Conservation (phyloP, 176 grass and related monocot species). For the Triticum urartu region DNA sequence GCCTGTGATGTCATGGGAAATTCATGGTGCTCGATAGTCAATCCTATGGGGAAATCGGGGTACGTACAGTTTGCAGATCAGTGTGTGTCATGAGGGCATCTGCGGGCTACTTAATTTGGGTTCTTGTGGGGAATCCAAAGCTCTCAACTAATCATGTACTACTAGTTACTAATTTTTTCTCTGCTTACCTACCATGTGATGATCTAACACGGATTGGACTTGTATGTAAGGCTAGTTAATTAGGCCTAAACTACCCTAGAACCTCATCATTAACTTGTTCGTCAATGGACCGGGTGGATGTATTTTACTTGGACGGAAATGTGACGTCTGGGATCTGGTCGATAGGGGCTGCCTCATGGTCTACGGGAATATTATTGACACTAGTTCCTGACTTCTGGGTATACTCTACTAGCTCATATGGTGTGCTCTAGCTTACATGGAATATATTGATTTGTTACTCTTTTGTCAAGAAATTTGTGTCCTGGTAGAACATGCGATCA, state of each 20-base stretch:
- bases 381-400: background rate
- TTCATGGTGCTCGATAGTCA: background rate
- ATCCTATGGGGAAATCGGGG: background rate
- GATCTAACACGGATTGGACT: constrained; percentile 33
- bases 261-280: background rate
- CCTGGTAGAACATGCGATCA: background rate
- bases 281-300: background rate
- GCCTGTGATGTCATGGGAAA: background rate
- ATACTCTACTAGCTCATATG: background rate
- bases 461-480: background rate
- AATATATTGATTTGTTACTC: background rate
- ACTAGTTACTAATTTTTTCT: no score
- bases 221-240: background rate
- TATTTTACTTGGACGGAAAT: background rate
- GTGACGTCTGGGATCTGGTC: background rate
- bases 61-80: background rate
- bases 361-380: background rate
- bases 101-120: background rate
- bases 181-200: constrained; percentile 25
- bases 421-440: background rate
- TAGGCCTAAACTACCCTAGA: constrained; percentile 7
- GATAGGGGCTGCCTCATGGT: background rate
- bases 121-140: constrained; percentile 18
- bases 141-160: background rate
- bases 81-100: background rate